Conservation (phyloP, 1,284 basidiomycete genomes). For the Trametes sp. region DNA sequence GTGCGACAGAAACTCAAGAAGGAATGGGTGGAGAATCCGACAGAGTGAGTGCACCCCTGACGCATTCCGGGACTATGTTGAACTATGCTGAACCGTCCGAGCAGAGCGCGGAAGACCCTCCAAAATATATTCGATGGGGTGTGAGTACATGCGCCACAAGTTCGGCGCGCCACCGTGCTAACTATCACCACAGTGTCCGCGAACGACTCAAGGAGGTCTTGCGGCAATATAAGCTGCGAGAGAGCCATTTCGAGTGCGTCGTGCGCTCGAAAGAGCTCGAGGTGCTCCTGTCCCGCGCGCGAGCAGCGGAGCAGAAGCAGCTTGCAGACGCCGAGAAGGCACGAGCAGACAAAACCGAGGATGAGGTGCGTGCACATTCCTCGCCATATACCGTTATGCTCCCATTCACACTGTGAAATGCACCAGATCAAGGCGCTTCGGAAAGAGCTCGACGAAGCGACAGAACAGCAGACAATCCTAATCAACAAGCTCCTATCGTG, state of each 20-base stretch:
- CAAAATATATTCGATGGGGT: slow-evolving; percentile 84
- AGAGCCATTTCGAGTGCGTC: slow-evolving; percentile 88
- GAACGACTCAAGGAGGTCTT: slow-evolving; percentile 85
- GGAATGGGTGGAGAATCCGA: slow-evolving; percentile 75
- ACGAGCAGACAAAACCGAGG: slow-evolving; percentile 71
- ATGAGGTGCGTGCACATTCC: slow-evolving; percentile 59
- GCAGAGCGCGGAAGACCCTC: slow-evolving; percentile 72
- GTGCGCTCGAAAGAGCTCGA: slow-evolving; percentile 89
- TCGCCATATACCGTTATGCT: slow-evolving; percentile 9
- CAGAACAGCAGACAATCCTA: slow-evolving; percentile 75
- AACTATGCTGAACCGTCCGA: slow-evolving; percentile 11
- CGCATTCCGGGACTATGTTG: background rate
- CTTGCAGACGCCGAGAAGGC: slow-evolving; percentile 74
- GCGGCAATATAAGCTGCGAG: slow-evolving; percentile 83
- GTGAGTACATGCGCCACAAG: slow-evolving; percentile 51
- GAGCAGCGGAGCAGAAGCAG: slow-evolving; percentile 84
- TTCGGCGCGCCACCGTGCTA: slow-evolving; percentile 11
- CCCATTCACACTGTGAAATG: slow-evolving; percentile 14
- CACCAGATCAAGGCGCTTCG: slow-evolving; percentile 66
- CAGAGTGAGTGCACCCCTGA: slow-evolving; percentile 61
- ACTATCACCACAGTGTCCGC: slow-evolving; percentile 59
- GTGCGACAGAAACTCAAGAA: slow-evolving; percentile 74
- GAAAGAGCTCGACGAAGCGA: slow-evolving; percentile 77
- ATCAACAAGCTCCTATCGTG: slow-evolving; percentile 82
- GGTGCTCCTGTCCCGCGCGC: slow-evolving; percentile 80